Evolutionary conservation across 192 early-diverging fungal genomes (phyloP), one percentile per base, ranked within the genome.

Genomic region (Entophlyctis helioformis): DNA sequence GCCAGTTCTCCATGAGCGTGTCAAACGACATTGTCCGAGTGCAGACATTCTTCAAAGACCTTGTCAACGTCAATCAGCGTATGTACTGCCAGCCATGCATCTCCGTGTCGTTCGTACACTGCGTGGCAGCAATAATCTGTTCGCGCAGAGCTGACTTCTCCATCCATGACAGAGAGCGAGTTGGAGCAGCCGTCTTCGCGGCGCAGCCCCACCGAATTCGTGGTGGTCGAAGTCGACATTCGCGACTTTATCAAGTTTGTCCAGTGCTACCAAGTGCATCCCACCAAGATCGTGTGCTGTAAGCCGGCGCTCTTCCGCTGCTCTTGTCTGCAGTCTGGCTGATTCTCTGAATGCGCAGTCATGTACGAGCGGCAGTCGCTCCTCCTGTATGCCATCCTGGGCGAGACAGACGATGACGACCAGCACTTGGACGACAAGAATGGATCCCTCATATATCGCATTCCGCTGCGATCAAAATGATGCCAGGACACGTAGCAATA

Each of bases 281-380:
- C 89, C 13, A 67, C 60, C 44, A 78, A 85, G 50, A 78, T 87
- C 24, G 78, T 91, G 26, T 87, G 85, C 56, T 74, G 77, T 81
- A 70, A 63, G 69, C n/a, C n/a, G n/a, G n/a, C n/a, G n/a, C n/a
- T n/a, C n/a, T n/a, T n/a, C n/a, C n/a, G n/a, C n/a, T n/a, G n/a
- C n/a, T n/a, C n/a, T n/a, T n/a, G n/a, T n/a, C n/a, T n/a, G n/a
- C n/a, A n/a, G n/a, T n/a, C n/a, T n/a, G n/a, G n/a, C n/a, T n/a
- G n/a, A n/a, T n/a, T n/a, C n/a, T n/a, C n/a, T n/a, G n/a, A n/a
- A n/a, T n/a, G n/a, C n/a, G n/a, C n/a, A n/a, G n/a, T n/a, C n/a
- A n/a, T n/a, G n/a, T n/a, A n/a, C n/a, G n/a, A n/a, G n/a, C n/a
- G n/a, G n/a, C n/a, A n/a, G n/a, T n/a, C n/a, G n/a, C n/a, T n/a